Evolutionary conservation across 371 early-diverging fungal species (phyloP).

Genomic region (Saksenaea oblongispora): DNA sequence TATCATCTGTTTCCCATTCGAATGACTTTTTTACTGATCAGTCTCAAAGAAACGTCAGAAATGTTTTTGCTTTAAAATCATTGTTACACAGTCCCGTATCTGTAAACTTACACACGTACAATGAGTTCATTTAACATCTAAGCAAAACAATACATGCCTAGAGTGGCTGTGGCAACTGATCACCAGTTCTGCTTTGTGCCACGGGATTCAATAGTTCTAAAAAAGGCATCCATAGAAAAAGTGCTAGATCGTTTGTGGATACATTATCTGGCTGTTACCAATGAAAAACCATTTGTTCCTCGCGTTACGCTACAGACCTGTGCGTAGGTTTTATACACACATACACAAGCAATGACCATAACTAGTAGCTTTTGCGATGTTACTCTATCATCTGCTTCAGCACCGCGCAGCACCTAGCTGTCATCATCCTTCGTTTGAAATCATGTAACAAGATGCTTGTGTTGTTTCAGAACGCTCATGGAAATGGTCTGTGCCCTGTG

Average conservation of each 20-base stretch:
- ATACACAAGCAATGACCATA: too few relatives aligned
- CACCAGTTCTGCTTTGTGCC: background rate
- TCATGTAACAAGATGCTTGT: too few relatives aligned
- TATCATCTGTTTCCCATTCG: background rate
- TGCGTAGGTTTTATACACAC: too few relatives aligned
- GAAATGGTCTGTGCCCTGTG: too few relatives aligned
- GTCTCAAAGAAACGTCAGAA: background rate
- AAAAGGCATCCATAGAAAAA: background rate
- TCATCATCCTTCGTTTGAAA: too few relatives aligned
- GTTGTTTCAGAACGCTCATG: too few relatives aligned
- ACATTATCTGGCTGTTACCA: background rate
- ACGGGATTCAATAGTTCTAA: background rate
- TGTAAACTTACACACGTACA: background rate
- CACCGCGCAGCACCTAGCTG: background rate
- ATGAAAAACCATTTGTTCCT: background rate
- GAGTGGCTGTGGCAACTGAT: too few relatives aligned
- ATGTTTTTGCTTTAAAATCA: background rate
- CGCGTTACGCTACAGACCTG: background rate
- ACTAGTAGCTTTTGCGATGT: background rate
- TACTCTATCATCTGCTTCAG: background rate
- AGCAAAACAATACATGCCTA: too few relatives aligned
- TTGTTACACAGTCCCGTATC: background rate
- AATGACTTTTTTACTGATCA: background rate
- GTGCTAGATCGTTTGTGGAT: background rate
- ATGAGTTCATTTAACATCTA: background rate